A percentile compares a stretch with the other conserved stretches of the same genome.
Evolutionary conservation across 257 asterid species (phyloP).

Genomic region (Prunella vulgaris): DNA sequence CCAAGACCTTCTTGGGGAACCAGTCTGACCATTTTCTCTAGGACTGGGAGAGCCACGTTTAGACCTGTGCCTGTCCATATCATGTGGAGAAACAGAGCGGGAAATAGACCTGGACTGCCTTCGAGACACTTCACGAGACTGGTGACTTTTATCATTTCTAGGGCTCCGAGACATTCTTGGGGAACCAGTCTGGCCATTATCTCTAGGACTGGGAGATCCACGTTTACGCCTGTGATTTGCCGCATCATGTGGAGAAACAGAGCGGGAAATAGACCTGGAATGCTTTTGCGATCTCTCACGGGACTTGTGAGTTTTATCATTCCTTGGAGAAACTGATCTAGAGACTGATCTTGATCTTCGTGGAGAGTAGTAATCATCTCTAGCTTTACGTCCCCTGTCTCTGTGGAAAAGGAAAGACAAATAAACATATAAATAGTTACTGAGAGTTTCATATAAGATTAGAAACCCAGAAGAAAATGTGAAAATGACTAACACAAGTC

Average conservation of each 20-base stretch:
- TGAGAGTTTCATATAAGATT: background rate
- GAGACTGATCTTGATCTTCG: constrained; percentile 48
- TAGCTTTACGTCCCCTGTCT: constrained; percentile 41
- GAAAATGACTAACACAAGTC: constrained; percentile 2
- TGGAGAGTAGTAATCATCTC: constrained; percentile 45
- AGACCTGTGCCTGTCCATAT: constrained; percentile 28
- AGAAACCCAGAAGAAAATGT: background rate
- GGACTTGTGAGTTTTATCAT: constrained; percentile 37
- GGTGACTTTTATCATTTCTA: constrained; percentile 37
- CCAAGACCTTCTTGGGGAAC: constrained; percentile 36
- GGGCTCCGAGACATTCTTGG: constrained; percentile 47
- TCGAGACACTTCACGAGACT: constrained; percentile 36
- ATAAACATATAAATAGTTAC: constrained; percentile 11
- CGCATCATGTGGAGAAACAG: constrained; percentile 50
- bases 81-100: constrained; percentile 50
- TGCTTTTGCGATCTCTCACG: constrained; percentile 40
- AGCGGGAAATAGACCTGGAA: constrained; percentile 43
- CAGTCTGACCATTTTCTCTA: constrained; percentile 36
- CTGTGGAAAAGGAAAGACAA: constrained; percentile 23
- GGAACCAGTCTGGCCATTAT: constrained; percentile 33
- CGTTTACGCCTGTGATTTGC: constrained; percentile 29
- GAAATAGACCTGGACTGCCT: constrained; percentile 47
- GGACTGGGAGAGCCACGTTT: constrained; percentile 35
- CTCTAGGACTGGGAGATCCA: constrained; percentile 36
- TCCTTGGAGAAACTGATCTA: constrained; percentile 60